Base-by-base conservation (phyloP, 1,284 basidiomycete genomes). In the Marasmius sp. region DNA sequence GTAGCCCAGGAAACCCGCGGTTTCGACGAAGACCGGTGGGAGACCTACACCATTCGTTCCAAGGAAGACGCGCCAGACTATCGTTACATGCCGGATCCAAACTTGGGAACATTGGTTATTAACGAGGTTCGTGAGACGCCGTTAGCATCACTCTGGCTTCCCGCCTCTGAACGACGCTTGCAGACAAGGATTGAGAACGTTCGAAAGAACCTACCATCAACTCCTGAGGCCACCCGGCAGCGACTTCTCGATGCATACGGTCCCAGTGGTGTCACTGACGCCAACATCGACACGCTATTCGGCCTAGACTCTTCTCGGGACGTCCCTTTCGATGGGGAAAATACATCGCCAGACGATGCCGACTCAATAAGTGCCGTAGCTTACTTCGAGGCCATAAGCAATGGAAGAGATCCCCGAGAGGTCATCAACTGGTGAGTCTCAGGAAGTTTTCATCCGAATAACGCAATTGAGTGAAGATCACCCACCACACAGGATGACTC, bases 61-160 rank as follows among this genome's bases (percentile, higher is more conserved):
- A 99, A 99, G 75, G 97, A 98, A 70, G 93, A 95, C 69, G 91
- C 94, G 0, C 92, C 92, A 5, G 97, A 99, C 72, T 99, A 99
- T 74, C 85, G 97, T 7, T 99, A 98, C 77, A 96, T 99, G 94
- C 97, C 97, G 0, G 97, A 99, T 72, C 89, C 94, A 0, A 98
- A 99, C 71, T 77, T 99, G 0, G 94, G 94, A 0, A 86, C 91
- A 0, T 73, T 96, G 5, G 70, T 87, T 33, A 74, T 98, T n/a
- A 80, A 82, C 61, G 72, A 84, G 67, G 91, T 89, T 59, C 49
- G 73, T 68, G n/a, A 59, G 11, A 45, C 8, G 60, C 43, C 51
- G 54, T 48, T 18, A 6, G 6, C 52, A 4, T 52, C 27, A 11
- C 20, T 45, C 8, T n/a, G n/a, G 18, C 18, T 4, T 33, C 7